These are phyloP conservation scores for Acer campestre DNA, from an alignment of 345 rosid species.

Conservation along the genomic window DNA sequence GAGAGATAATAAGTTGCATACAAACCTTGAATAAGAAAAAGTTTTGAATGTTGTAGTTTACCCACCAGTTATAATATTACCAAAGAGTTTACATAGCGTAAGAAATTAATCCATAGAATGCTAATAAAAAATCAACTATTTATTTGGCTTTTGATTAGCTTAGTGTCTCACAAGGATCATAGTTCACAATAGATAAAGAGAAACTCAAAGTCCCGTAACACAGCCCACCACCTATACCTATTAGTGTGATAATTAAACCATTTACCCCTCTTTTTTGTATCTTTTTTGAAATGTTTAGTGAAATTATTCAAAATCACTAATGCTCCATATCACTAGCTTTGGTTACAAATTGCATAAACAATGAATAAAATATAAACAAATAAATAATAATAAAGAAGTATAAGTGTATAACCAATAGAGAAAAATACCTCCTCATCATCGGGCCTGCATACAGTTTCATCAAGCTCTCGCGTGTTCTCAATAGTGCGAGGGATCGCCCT, in stretches of 20 bases:
- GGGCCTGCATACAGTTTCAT: conserved; percentile 88
- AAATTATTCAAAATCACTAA: too few relatives aligned
- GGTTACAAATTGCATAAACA: not conserved
- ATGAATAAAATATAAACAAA: not conserved
- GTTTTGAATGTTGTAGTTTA: too few relatives aligned
- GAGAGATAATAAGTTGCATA: not conserved
- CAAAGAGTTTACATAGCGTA: too few relatives aligned
- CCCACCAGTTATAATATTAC: too few relatives aligned
- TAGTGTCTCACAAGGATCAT: not conserved
- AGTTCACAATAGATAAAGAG: not conserved
- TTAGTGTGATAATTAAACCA: too few relatives aligned
- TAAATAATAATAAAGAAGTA: too few relatives aligned
- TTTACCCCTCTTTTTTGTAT: too few relatives aligned
- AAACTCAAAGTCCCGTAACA: too few relatives aligned
- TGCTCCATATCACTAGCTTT: too few relatives aligned
- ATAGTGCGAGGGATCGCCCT: conserved; percentile 77
- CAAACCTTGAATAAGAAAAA: not conserved
- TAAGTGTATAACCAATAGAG: not conserved
- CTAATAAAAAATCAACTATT: not conserved
- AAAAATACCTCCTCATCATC: conserved; percentile 84
- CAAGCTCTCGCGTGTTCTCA: conserved; percentile 89
- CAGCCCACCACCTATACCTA: too few relatives aligned
- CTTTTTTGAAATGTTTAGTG: too few relatives aligned
- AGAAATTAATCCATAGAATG: not conserved
- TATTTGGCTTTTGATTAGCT: not conserved